These are phyloP conservation scores for Chondrus crispus DNA, from an alignment of 23 red algal genomes.

Conservation along the genomic window DNA sequence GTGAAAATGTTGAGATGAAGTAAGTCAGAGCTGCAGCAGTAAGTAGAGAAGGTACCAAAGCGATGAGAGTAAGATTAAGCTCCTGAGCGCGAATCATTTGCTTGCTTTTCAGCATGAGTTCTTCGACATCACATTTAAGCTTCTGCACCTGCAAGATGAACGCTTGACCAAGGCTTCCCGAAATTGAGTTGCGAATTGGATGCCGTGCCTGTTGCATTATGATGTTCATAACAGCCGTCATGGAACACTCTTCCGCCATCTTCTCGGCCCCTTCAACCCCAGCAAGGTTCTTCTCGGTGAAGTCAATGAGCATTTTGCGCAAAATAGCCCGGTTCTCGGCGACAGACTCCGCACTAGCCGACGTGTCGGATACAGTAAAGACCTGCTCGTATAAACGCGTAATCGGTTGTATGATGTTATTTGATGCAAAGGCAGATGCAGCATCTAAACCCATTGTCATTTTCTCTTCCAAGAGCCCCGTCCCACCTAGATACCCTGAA, in stretches of 20 bases:
- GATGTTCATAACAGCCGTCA: slow-evolving; percentile 43
- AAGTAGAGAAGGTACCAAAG: slow-evolving; percentile 26
- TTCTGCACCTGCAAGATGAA: slow-evolving; percentile 60
- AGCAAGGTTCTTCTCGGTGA: slow-evolving; percentile 35
- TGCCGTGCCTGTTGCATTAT: slow-evolving; percentile 41
- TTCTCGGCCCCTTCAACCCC: background rate
- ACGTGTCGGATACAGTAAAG: background rate
- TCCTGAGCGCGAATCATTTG: slow-evolving; percentile 51
- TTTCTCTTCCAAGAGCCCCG: slow-evolving; percentile 10
- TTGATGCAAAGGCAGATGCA: slow-evolving; percentile 2
- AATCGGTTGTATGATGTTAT: slow-evolving; percentile 33
- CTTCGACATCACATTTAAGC: slow-evolving; percentile 62
- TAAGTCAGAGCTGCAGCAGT: slow-evolving; percentile 36
- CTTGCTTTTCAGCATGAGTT: slow-evolving; percentile 61
- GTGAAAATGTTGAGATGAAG: background rate
- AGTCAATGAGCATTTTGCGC: slow-evolving; percentile 49
- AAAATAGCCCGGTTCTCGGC: slow-evolving; percentile 5
- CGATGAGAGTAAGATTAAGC: slow-evolving; percentile 49
- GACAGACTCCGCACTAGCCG: slow-evolving; percentile 21
- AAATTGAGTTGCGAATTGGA: slow-evolving; percentile 28
- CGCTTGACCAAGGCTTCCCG: slow-evolving; percentile 42
- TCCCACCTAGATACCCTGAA: slow-evolving; percentile 29
- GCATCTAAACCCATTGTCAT: background rate
- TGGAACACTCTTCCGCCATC: slow-evolving; percentile 13
- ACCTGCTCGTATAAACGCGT: slow-evolving; percentile 39